Evolutionary conservation across 768 basidiomycete genomes (phyloP).

Genomic region (Pleurotus citrinopileatus): DNA sequence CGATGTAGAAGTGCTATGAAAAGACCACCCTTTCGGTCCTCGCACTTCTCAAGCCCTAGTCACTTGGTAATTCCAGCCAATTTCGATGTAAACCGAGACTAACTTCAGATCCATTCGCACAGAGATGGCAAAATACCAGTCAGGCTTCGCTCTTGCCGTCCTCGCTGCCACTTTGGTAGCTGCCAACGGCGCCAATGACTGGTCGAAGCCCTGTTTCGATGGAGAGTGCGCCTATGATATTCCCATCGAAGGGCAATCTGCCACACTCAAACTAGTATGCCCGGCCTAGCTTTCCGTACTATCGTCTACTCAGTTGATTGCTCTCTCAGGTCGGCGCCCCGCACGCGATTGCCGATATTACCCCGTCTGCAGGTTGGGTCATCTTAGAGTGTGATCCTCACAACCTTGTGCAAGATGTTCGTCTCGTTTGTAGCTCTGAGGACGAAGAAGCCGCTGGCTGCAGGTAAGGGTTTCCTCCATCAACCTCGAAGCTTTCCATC

Average conservation of each 20-base stretch:
- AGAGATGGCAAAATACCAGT: constrained; percentile 2
- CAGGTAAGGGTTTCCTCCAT: not conserved
- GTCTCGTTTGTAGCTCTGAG: constrained; percentile 1
- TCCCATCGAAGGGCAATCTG: constrained; percentile 1
- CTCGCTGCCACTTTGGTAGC: not conserved
- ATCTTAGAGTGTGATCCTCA: not conserved
- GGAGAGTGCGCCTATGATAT: constrained; percentile 1
- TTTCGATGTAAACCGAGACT: no score
- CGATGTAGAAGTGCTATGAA: no score
- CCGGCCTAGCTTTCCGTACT: not conserved
- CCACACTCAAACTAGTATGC: not conserved
- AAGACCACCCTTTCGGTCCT: no score
- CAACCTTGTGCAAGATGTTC: not conserved
- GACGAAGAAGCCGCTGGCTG: not conserved
- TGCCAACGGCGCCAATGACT: not conserved
- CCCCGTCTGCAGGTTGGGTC: not conserved
- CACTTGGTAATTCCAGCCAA: no score
- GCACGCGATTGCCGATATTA: constrained; percentile 1
- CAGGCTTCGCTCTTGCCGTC: not conserved
- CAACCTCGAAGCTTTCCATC: not conserved
- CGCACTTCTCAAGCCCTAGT: no score
- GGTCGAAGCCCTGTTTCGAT: constrained; percentile 6
- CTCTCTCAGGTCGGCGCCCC: not conserved
- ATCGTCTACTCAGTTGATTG: not conserved
- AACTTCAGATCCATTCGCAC: no score